phyloP scores from a whole-genome alignment of 306 rosid genomes.

The Malus orientalis region DNA sequence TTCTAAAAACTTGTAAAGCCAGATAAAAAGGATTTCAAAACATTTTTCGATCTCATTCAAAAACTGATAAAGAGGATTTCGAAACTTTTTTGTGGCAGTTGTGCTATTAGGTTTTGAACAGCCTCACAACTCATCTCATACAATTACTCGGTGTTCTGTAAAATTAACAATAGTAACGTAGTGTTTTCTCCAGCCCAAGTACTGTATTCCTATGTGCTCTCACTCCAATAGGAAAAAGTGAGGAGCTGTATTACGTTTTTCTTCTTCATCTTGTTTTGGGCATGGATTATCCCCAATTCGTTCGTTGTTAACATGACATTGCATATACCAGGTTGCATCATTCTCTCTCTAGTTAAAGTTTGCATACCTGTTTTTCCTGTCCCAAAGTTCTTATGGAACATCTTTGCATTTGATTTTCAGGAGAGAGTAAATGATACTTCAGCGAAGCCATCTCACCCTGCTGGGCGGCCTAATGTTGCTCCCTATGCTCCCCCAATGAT shows the following conservation, averaged over 20 bases:
- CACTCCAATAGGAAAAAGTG: background rate
- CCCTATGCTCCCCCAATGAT: constrained; percentile 67
- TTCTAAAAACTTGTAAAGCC: background rate
- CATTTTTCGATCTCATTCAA: background rate
- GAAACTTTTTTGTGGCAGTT: background rate
- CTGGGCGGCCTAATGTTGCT: constrained; percentile 60
- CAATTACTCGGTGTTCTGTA: background rate
- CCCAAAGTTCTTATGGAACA: constrained; percentile 7
- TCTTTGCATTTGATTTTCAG: constrained; percentile 28
- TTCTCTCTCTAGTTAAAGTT: background rate
- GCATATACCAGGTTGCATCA: background rate
- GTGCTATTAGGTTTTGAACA: background rate
- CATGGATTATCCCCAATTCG: background rate
- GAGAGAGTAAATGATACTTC: constrained; percentile 80
- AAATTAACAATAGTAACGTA: background rate
- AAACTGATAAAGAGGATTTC: background rate
- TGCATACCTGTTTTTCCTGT: background rate
- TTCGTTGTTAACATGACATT: background rate
- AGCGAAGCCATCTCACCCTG: constrained; percentile 61
- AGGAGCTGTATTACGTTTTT: background rate
- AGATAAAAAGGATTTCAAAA: background rate
- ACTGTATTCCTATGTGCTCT: background rate
- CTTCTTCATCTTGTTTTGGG: background rate
- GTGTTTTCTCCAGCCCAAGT: background rate
- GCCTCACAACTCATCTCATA: background rate